Evolutionary conservation across 75 land plant genomes (phyloP).

Genomic region (Azolla pinnata): DNA sequence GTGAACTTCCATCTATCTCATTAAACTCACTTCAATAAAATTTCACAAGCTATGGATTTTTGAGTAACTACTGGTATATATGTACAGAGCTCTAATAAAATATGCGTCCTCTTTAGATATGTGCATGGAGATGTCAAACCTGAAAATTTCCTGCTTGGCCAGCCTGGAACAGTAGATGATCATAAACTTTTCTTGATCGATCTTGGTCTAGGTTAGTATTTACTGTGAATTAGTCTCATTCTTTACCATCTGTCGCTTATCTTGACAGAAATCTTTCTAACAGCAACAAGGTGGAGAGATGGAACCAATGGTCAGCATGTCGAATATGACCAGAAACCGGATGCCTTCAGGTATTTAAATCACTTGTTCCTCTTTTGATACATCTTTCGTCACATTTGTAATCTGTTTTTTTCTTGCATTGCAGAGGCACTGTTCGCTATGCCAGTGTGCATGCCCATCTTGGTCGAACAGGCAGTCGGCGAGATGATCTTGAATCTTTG

Average conservation of each 20-base stretch:
- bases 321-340: slow-evolving; percentile 91
- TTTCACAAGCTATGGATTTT: no score
- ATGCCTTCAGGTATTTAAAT: slow-evolving; percentile 67
- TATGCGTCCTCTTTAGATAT: slow-evolving; percentile 34
- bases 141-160: slow-evolving; percentile 89
- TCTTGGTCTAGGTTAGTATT: slow-evolving; percentile 66
- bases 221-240: no score
- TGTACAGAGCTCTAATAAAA: no score
- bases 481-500: slow-evolving; percentile 98
- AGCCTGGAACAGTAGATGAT: slow-evolving; percentile 77
- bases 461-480: slow-evolving; percentile 86
- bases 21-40: not conserved
- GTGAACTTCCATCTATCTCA: not conserved
- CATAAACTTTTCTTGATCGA: slow-evolving; percentile 91
- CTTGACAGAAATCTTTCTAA: no score
- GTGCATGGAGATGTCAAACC: slow-evolving; percentile 99
- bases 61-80: no score
- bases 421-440: slow-evolving; percentile 94
- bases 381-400: not conserved
- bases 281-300: slow-evolving; percentile 93
- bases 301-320: slow-evolving; percentile 58
- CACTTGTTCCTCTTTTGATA: not conserved
- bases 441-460: slow-evolving; percentile 99
- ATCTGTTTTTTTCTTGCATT: not conserved
- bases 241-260: no score